Base-by-base conservation (phyloP, 139 green algal genomes). In the Chlamydomonas applanata region DNA sequence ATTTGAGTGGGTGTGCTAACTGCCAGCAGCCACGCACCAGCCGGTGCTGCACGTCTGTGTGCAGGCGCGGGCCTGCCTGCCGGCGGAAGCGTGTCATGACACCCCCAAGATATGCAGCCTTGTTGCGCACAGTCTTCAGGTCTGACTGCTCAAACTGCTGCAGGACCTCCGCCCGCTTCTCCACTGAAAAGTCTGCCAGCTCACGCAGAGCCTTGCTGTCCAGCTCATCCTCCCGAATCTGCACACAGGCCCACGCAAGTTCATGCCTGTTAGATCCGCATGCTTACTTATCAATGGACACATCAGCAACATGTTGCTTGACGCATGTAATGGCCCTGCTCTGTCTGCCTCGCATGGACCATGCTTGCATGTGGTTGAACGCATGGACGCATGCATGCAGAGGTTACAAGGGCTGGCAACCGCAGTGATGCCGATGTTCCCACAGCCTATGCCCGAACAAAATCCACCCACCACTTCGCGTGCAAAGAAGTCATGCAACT, bases 91-190 rank as follows among this genome's bases (percentile, higher is more conserved):
- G 72, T 22, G 72, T 72, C 62, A 82, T 79, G 2, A 88, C 79
- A 24, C 82, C 82, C 5, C 61, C 63, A 3, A 88, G 59, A 62
- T 82, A 88, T 9, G 74, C 79, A 29, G 59, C 73, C 60, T 83
- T 82, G 40, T 85, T 85, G 61, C 82, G 78, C 16, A 88, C 79
- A 19, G 69, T 64, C 4, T 16, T 63, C 24, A 80, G 44, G 46
- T 85, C 68, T 4, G 65, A 78, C 17, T 76, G 52, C 46, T 75
- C 69, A 45, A 88, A 83, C 71, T 85, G 75, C 34, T 86, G 76
- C 36, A 86, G 69, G n/a, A 77, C 45, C 32, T 79, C 72, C 22
- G 83, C 30, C 35, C 53, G 65, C 17, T 74, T 61, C n/a, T 79
- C 65, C 1, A 57, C 16, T 16, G 40, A 34, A 3, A 57, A 60